Conservation (phyloP, 345 rosid genomes). For the Eutrema japonicum region DNA sequence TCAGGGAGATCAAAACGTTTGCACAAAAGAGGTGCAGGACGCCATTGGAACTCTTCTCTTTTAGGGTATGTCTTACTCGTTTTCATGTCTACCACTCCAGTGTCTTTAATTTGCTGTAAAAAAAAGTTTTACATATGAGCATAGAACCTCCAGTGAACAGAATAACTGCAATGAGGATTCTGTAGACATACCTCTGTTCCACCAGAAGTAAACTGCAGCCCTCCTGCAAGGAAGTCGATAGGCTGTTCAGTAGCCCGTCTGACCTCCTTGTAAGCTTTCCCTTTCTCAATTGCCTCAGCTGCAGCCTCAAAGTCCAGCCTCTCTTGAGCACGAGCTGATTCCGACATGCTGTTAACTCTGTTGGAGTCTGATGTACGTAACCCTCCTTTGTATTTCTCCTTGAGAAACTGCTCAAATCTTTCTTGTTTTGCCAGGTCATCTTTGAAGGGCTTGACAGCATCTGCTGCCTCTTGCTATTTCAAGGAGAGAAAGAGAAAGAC, state of each 20-base stretch:
- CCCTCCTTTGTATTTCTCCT: constrained; percentile 90
- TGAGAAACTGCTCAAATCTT: constrained; percentile 91
- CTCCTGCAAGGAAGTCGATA: constrained; percentile 61
- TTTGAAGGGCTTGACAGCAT: constrained; percentile 78
- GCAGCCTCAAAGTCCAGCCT: constrained; percentile 96
- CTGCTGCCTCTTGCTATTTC: constrained; percentile 60
- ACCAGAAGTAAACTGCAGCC: constrained; percentile 75
- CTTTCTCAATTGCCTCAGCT: constrained; percentile 88
- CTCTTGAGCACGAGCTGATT: constrained; percentile 91
- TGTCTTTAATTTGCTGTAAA: constrained; percentile 62
- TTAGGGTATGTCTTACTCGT: constrained; percentile 60
- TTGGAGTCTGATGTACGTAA: constrained; percentile 64
- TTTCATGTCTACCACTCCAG: constrained; percentile 54
- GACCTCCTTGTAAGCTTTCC: constrained; percentile 57
- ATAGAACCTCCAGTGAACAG: constrained; percentile 33
- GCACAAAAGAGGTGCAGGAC: constrained; percentile 86
- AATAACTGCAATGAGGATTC: constrained; percentile 23
- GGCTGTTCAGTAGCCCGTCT: constrained; percentile 48
- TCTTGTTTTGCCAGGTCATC: constrained; percentile 86
- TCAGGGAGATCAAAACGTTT: constrained; percentile 96
- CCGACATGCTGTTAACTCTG: constrained; percentile 72
- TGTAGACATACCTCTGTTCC: constrained; percentile 66
- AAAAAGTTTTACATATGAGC: constrained; percentile 20
- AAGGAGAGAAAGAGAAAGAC: constrained; percentile 29
- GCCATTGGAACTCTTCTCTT: constrained; percentile 96